These are phyloP conservation scores for Linnemannia zychae DNA, from an alignment of 192 early-diverging fungal species.

Conservation along the genomic window DNA sequence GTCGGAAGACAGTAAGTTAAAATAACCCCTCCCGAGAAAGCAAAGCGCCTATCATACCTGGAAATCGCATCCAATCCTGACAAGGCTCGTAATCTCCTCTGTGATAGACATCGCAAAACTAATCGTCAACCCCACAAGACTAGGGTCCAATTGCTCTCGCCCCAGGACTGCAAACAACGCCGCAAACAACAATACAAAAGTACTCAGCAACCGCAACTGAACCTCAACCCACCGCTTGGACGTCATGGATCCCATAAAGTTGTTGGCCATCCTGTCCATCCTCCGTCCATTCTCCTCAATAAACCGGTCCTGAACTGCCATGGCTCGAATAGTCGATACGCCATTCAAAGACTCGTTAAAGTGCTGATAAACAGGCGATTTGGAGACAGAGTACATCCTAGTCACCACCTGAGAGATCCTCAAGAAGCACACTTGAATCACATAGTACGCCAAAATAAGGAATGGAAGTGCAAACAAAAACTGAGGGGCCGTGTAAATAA, in stretches of 20 bases:
- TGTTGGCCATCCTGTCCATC: slow-evolving; percentile 35
- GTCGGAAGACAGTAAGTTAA: neutral
- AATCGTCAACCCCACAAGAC: slow-evolving; percentile 88
- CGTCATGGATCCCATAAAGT: slow-evolving; percentile 24
- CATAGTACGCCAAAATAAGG: slow-evolving; percentile 39
- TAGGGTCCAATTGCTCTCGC: slow-evolving; percentile 71
- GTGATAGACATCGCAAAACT: slow-evolving; percentile 88
- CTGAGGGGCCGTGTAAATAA: slow-evolving; percentile 26
- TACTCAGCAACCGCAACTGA: slow-evolving; percentile 59
- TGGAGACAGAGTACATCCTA: slow-evolving; percentile 77
- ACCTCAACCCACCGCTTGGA: slow-evolving; percentile 45
- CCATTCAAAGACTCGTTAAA: slow-evolving; percentile 68
- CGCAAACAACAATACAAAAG: slow-evolving; percentile 21
- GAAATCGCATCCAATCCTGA: slow-evolving; percentile 21
- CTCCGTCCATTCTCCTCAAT: slow-evolving; percentile 59
- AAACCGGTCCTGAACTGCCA: slow-evolving; percentile 63
- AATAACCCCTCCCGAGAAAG: neutral
- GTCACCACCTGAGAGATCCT: slow-evolving; percentile 72
- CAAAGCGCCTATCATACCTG: neutral
- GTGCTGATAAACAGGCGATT: slow-evolving; percentile 77
- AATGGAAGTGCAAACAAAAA: slow-evolving; percentile 25
- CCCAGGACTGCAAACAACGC: slow-evolving; percentile 37
- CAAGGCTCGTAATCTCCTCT: slow-evolving; percentile 76
- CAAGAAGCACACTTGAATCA: slow-evolving; percentile 65
- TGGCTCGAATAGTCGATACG: slow-evolving; percentile 68